Evolutionary conservation across 805 yeast species (phyloP).

Genomic region (Yamadazyma scolyti): DNA sequence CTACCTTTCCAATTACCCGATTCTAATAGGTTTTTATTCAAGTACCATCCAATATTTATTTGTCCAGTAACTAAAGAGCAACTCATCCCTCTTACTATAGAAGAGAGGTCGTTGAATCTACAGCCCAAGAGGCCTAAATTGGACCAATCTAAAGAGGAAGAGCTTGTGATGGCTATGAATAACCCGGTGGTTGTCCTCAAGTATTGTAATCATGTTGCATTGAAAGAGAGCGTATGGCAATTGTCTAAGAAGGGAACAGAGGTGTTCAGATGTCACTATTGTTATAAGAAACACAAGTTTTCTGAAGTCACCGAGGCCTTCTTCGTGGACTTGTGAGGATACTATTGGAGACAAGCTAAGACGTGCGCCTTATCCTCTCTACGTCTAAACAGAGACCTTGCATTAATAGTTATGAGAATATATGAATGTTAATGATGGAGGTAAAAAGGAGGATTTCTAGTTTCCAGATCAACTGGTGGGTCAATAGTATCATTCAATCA

Average conservation of each 20-base stretch:
- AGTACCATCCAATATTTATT: constrained; percentile 42
- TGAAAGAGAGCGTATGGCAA: constrained; percentile 40
- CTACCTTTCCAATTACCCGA: constrained; percentile 42
- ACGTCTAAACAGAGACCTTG: too few relatives aligned
- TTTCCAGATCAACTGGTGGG: too few relatives aligned
- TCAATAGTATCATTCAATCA: too few relatives aligned
- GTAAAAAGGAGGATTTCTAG: too few relatives aligned
- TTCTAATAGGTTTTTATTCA: constrained; percentile 34
- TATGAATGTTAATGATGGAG: too few relatives aligned
- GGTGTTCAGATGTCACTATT: constrained; percentile 41
- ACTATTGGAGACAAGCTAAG: too few relatives aligned
- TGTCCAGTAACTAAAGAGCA: constrained; percentile 45
- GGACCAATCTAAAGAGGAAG: constrained; percentile 6
- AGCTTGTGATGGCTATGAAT: constrained; percentile 10
- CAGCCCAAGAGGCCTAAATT: constrained; percentile 16
- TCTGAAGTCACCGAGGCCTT: constrained; percentile 38
- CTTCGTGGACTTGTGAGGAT: constrained; percentile 32
- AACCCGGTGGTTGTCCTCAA: constrained; percentile 42
- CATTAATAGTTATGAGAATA: too few relatives aligned
- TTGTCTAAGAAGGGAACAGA: constrained; percentile 36
- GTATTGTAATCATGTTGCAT: constrained; percentile 39
- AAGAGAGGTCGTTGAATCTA: constrained; percentile 6
- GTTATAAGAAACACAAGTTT: constrained; percentile 40
- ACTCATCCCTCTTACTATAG: constrained; percentile 28
- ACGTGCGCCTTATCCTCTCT: too few relatives aligned